A percentile compares a stretch with the other conserved stretches of the same genome.
These are phyloP conservation scores for Colletotrichum sojae DNA, from an alignment of 2,329 filamentous ascomycete species.

Conservation along the genomic window DNA sequence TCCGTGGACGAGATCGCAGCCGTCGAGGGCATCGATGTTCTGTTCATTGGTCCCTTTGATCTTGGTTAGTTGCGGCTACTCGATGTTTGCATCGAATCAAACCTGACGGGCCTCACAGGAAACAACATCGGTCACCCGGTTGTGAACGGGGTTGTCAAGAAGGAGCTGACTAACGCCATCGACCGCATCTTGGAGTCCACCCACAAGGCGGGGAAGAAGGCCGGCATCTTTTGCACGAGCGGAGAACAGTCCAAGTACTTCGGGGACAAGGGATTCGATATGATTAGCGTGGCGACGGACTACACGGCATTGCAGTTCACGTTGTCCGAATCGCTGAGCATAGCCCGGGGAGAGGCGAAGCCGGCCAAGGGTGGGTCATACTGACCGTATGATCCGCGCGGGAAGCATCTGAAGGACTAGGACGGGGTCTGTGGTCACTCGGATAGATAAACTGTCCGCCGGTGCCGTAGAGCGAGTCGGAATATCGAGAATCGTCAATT, in stretches of 20 bases:
- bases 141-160: constrained; percentile 70
- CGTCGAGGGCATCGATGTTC: constrained; percentile 71
- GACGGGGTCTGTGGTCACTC: not conserved
- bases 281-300: constrained; percentile 72
- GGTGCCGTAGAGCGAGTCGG: too few relatives aligned
- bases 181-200: constrained; percentile 70
- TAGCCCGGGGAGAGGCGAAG: constrained; percentile 58
- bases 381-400: constrained; percentile 45
- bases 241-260: constrained; percentile 70
- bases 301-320: constrained; percentile 64
- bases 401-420: constrained; percentile 5
- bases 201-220: constrained; percentile 75
- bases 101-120: constrained; percentile 48
- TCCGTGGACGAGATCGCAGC: constrained; percentile 73
- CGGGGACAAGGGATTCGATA: constrained; percentile 71
- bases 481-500: too few relatives aligned
- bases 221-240: constrained; percentile 70
- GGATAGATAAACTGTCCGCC: too few relatives aligned
- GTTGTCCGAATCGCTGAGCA: constrained; percentile 61
- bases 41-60: constrained; percentile 78
- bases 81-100: constrained; percentile 13
- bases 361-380: constrained; percentile 58
- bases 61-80: constrained; percentile 57
- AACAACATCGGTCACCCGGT: constrained; percentile 76
- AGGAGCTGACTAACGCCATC: constrained; percentile 72